Base-by-base conservation (phyloP, 441 rosid genomes). In the Adansonia gregorii region DNA sequence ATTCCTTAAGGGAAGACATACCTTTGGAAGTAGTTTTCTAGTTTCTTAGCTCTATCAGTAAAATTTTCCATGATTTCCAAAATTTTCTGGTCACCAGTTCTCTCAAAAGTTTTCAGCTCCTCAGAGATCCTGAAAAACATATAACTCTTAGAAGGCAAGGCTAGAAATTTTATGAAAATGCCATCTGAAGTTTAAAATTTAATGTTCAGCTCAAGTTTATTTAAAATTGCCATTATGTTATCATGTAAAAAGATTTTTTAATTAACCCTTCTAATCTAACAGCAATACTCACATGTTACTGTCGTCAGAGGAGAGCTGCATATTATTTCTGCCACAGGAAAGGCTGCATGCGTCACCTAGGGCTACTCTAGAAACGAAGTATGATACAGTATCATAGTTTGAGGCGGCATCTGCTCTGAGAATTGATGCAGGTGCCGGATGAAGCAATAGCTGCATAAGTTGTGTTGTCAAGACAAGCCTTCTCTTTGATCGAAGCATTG, bases 381-480 rank as follows among this genome's bases (percentile, higher is more conserved):
- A 85, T 54, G 77, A 64, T 51, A 85, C 73, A 75, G 81, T 72
- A 67, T 81, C 80, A 73, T 75, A 75, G 74, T 70, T 74, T 65
- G 85, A 80, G 52, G 69, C 43, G 14, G 80, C 81, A 76, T 83
- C 80, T 76, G 85, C 86, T 35, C 39, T 35, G 39, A 85, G 78
- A 69, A 79, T 48, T 72, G 78, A 64, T 41, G 82, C 79, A 22
- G 88, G 88, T 20, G 87, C 78, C 68, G 89, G 86, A 49, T 35
- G 39, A 35, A 35, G 73, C 71, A 94, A 83, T 73, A 86, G 87
- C 83, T 93, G 98, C 90, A 88, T 88, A 72, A 92, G 94, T 78
- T 90, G 90, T 70, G 90, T 88, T 24, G 94, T 86, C 82, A 85
- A 67, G 72, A 91, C 74, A 73, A 93, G 89, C 83, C 98, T 92